These are phyloP conservation scores for Magnaporthiopsis rhizophila DNA, from an alignment of 2,329 filamentous ascomycete species.

Conservation along the genomic window DNA sequence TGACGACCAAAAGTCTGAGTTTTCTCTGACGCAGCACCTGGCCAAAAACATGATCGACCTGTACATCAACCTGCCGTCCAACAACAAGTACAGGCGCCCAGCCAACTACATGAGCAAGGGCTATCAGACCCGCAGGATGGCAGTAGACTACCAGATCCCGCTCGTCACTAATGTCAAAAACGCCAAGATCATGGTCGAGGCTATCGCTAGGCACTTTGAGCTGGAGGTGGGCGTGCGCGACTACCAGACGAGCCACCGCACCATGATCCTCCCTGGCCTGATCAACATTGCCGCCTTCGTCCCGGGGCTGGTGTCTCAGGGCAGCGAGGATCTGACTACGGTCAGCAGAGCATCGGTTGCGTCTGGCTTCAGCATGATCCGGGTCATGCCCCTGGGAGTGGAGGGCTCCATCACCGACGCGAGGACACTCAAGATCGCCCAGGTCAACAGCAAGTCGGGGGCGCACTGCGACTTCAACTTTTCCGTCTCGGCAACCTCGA, in stretches of 20 bases:
- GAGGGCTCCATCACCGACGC: slow-evolving; percentile 67
- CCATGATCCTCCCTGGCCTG: slow-evolving; percentile 63
- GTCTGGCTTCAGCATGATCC: slow-evolving; percentile 72
- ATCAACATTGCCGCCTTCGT: slow-evolving; percentile 78
- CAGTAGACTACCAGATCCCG: slow-evolving; percentile 93
- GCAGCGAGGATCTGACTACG: slow-evolving; percentile 58
- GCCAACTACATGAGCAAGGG: slow-evolving; percentile 99
- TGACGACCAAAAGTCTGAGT: slow-evolving; percentile 86
- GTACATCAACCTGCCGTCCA: slow-evolving; percentile 99
- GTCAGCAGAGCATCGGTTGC: slow-evolving; percentile 68
- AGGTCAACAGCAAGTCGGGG: slow-evolving; percentile 58
- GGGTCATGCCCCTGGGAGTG: slow-evolving; percentile 68
- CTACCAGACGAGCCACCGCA: slow-evolving; percentile 83
- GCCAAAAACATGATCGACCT: slow-evolving; percentile 97
- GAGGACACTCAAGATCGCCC: slow-evolving; percentile 61
- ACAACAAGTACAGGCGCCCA: slow-evolving; percentile 91
- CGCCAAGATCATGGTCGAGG: slow-evolving; percentile 93
- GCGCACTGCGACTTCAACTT: slow-evolving; percentile 74
- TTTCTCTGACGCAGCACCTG: slow-evolving; percentile 91
- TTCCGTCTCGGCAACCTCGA: slow-evolving; percentile 65
- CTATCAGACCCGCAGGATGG: slow-evolving; percentile 94
- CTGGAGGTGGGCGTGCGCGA: slow-evolving; percentile 77
- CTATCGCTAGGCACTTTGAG: slow-evolving; percentile 81
- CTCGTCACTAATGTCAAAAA: slow-evolving; percentile 99
- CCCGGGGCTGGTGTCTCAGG: slow-evolving; percentile 57